A percentile compares a stretch with the other conserved stretches of the same genome.
These are phyloP conservation scores for Fraxinus ornus DNA, from an alignment of 305 asterid species.

Conservation along the genomic window DNA sequence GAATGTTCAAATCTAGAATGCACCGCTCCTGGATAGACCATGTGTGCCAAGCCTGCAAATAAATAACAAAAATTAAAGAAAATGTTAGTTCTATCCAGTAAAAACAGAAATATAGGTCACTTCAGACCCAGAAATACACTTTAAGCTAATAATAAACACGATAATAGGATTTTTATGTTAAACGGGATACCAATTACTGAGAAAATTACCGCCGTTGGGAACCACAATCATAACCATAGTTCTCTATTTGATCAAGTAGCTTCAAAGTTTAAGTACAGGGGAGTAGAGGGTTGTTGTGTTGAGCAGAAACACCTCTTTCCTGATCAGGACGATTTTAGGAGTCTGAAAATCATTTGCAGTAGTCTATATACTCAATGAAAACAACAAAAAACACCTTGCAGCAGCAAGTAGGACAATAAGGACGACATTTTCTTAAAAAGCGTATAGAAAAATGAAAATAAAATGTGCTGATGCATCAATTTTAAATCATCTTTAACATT, in stretches of 20 bases:
- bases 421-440: background rate
- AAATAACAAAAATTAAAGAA: background rate
- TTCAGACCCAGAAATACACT: background rate
- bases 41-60: constrained; percentile 67
- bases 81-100: constrained; percentile 3
- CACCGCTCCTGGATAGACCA: constrained; percentile 96
- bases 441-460: background rate
- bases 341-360: background rate
- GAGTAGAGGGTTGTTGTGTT: background rate
- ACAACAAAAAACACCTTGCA: constrained; percentile 12
- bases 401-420: background rate
- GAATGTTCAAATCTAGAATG: constrained; percentile 98
- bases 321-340: background rate
- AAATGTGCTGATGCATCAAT: background rate
- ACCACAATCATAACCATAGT: background rate
- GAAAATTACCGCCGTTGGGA: background rate
- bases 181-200: background rate
- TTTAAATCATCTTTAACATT: constrained; percentile 31
- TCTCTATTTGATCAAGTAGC: background rate
- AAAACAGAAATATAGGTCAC: background rate
- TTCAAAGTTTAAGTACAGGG: background rate
- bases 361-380: background rate
- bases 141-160: background rate
- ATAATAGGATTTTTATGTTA: background rate
- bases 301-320: background rate